These are phyloP conservation scores for Yamadazyma sp. DNA, from an alignment of 805 yeast genomes.

Conservation along the genomic window DNA sequence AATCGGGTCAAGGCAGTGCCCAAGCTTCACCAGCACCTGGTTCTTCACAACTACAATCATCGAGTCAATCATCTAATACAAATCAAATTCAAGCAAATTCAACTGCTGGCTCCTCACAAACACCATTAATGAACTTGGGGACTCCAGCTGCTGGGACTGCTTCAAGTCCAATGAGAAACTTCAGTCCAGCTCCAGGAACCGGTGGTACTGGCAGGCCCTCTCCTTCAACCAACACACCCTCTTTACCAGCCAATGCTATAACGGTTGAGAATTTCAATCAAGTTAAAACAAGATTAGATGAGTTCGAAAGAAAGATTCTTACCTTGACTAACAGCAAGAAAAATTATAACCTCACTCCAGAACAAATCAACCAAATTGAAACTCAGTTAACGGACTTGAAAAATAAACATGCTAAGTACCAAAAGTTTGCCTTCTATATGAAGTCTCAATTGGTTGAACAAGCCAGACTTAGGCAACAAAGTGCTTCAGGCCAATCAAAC, in stretches of 20 bases:
- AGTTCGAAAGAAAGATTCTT: constrained; percentile 48
- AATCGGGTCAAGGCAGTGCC: constrained; percentile 11
- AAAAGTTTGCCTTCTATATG: constrained; percentile 48
- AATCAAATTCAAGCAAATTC: not conserved
- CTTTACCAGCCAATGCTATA: constrained; percentile 18
- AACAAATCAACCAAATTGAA: constrained; percentile 40
- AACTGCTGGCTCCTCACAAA: not conserved
- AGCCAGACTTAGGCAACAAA: constrained; percentile 14
- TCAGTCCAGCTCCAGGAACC: constrained; percentile 1
- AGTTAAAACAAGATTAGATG: constrained; percentile 46
- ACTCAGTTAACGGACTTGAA: constrained; percentile 49
- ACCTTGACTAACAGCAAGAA: constrained; percentile 48
- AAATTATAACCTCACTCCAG: constrained; percentile 43
- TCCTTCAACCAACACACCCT: constrained; percentile 7
- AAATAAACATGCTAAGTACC: constrained; percentile 47
- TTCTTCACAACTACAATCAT: constrained; percentile 4
- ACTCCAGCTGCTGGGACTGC: not conserved
- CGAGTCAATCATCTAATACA: not conserved
- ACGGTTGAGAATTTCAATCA: constrained; percentile 40
- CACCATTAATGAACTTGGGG: not conserved
- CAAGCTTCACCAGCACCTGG: too few relatives aligned
- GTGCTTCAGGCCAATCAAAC: not conserved
- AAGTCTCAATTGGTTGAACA: constrained; percentile 38
- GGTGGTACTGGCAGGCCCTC: constrained; percentile 2
- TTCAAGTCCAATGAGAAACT: not conserved